Percentiles rank a stretch among this genome's conserved stretches.
Evolutionary conservation across 2,329 filamentous ascomycete species (phyloP).

Genomic region (Colletotrichum limetticola): DNA sequence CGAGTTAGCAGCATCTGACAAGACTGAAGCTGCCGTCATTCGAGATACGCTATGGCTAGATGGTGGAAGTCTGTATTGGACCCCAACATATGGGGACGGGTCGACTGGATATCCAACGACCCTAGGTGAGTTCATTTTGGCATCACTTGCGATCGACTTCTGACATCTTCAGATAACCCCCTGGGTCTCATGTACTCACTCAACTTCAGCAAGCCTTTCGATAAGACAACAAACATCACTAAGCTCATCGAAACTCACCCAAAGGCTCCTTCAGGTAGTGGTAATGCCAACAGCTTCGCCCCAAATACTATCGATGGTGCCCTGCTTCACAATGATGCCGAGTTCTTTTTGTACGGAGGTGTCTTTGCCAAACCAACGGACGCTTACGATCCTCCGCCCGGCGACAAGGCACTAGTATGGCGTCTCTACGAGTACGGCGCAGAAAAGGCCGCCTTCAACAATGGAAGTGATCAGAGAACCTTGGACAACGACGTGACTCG

Average conservation of each 20-base stretch:
- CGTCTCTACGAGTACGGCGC: slow-evolving; percentile 63
- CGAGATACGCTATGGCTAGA: slow-evolving; percentile 74
- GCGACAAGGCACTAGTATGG: slow-evolving; percentile 60
- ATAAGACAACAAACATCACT: slow-evolving; percentile 63
- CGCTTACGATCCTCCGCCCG: slow-evolving; percentile 50
- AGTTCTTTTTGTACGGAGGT: slow-evolving; percentile 75
- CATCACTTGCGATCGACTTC: slow-evolving; percentile 19
- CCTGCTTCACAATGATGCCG: slow-evolving; percentile 72
- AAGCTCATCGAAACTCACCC: slow-evolving; percentile 58
- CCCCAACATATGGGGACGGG: slow-evolving; percentile 49
- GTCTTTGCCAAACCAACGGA: slow-evolving; percentile 48
- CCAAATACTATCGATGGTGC: slow-evolving; percentile 71
- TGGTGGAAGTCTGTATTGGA: slow-evolving; percentile 68
- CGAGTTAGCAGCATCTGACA: background rate
- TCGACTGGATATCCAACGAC: slow-evolving; percentile 51
- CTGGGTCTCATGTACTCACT: slow-evolving; percentile 65
- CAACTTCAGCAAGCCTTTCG: slow-evolving; percentile 68
- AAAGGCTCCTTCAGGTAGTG: slow-evolving; percentile 57
- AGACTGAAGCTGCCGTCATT: slow-evolving; percentile 61
- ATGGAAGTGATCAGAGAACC: slow-evolving; percentile 47
- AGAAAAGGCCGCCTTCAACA: slow-evolving; percentile 42
- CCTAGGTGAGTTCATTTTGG: slow-evolving; percentile 53
- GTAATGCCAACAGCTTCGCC: slow-evolving; percentile 62
- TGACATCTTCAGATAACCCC: slow-evolving; percentile 57
- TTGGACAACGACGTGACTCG: slow-evolving; percentile 63